These are phyloP conservation scores for Penicillium fimorum DNA, from an alignment of 495 filamentous ascomycete genomes.

Conservation along the genomic window DNA sequence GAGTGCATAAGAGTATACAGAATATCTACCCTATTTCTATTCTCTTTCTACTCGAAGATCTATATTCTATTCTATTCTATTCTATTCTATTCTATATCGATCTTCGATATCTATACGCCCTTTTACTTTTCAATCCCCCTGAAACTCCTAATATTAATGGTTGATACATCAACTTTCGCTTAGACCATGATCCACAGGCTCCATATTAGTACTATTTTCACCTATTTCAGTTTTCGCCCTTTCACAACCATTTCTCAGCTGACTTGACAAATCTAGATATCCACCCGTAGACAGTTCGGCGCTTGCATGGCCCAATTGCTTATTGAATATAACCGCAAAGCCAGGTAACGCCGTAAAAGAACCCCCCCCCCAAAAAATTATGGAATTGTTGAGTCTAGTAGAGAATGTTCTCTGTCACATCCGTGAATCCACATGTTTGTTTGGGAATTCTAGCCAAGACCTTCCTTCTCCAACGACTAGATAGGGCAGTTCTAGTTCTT, in stretches of 20 bases:
- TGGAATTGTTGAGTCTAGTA: slow-evolving; percentile 1
- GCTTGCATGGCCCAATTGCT: slow-evolving; percentile 9
- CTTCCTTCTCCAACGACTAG: slow-evolving; percentile 1
- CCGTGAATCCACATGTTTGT: not conserved
- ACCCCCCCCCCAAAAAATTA: no score
- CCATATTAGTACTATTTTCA: not conserved
- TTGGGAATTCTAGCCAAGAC: not conserved
- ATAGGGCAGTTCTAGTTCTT: slow-evolving; percentile 8
- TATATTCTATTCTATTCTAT: no score
- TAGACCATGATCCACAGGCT: slow-evolving; percentile 2
- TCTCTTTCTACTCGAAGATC: no score
- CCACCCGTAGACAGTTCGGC: slow-evolving; percentile 2
- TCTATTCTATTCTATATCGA: no score
- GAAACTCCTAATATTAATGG: not conserved
- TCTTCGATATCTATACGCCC: no score
- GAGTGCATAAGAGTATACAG: slow-evolving; percentile 2
- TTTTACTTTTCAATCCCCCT: not conserved
- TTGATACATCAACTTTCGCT: slow-evolving; percentile 10
- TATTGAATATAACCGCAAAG: slow-evolving; percentile 14
- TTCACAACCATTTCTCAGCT: not conserved
- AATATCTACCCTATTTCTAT: no score
- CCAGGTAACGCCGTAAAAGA: not conserved
- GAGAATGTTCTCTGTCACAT: slow-evolving; percentile 9
- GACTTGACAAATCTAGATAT: not conserved
- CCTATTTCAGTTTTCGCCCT: not conserved